Evolutionary conservation across 1,139 yeast genomes (phyloP).

Genomic region (Zygosaccharomyces sapae): DNA sequence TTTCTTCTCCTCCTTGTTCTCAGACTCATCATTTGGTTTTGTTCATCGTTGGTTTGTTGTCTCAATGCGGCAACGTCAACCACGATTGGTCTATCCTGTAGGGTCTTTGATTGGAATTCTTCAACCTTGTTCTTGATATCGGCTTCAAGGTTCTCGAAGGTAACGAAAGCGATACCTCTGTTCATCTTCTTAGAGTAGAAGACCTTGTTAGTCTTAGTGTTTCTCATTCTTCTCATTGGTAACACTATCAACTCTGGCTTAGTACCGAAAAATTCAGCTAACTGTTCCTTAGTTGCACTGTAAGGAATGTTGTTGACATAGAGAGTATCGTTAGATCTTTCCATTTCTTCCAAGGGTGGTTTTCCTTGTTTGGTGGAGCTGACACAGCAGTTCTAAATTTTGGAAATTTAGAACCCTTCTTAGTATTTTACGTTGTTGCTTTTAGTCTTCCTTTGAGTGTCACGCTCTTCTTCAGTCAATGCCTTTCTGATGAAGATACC

Average conservation of each 20-base stretch:
- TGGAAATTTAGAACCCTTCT: slow-evolving; percentile 18
- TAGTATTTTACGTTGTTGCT: slow-evolving; percentile 15
- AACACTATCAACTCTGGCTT: slow-evolving; percentile 29
- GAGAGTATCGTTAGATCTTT: slow-evolving; percentile 35
- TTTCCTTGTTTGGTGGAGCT: slow-evolving; percentile 27
- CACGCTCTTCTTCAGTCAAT: slow-evolving; percentile 30
- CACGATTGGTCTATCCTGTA: slow-evolving; percentile 32
- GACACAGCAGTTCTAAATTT: slow-evolving; percentile 22
- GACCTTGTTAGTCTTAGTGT: slow-evolving; percentile 27
- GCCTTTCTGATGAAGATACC: slow-evolving; percentile 35
- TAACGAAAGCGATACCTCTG: slow-evolving; percentile 37
- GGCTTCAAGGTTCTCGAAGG: slow-evolving; percentile 24
- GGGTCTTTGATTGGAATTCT: slow-evolving; percentile 31
- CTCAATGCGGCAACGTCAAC: slow-evolving; percentile 36
- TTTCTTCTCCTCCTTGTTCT: neutral
- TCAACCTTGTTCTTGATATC: slow-evolving; percentile 30
- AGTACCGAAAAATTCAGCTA: slow-evolving; percentile 34
- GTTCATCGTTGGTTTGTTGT: slow-evolving; percentile 25
- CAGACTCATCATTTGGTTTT: neutral
- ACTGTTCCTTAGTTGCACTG: slow-evolving; percentile 31
- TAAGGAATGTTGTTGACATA: slow-evolving; percentile 37
- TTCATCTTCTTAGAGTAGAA: slow-evolving; percentile 31
- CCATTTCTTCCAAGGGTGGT: slow-evolving; percentile 34
- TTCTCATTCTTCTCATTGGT: slow-evolving; percentile 36
- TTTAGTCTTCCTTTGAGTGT: slow-evolving; percentile 20